Evolutionary conservation across 2,329 filamentous ascomycete species (phyloP).

Genomic region (Pseudogymnoascus sp.): DNA sequence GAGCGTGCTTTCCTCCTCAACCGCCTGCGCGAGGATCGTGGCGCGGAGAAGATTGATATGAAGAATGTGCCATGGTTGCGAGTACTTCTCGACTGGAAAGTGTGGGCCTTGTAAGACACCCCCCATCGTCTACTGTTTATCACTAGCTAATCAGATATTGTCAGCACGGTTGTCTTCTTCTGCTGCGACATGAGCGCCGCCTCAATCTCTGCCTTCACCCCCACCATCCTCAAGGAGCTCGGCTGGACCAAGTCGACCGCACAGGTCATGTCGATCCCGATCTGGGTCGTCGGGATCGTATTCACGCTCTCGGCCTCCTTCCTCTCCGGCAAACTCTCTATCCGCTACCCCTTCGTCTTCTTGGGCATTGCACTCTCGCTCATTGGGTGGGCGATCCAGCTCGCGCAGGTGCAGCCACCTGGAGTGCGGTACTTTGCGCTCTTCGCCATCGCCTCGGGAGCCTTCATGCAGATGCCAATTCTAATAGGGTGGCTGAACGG

Average conservation of each 20-base stretch:
- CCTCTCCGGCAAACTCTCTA: slow-evolving; percentile 25
- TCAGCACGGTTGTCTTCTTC: slow-evolving; percentile 22
- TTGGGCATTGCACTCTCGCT: slow-evolving; percentile 28
- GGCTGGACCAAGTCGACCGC: slow-evolving; percentile 27
- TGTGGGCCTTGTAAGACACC: slow-evolving; percentile 20
- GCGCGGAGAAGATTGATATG: slow-evolving; percentile 9
- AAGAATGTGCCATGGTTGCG: slow-evolving; percentile 11
- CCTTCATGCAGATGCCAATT: slow-evolving; percentile 28
- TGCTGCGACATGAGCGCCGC: slow-evolving; percentile 30
- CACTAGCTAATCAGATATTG: neutral
- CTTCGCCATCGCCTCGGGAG: slow-evolving; percentile 28
- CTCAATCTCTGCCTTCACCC: slow-evolving; percentile 28
- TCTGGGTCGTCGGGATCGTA: slow-evolving; percentile 27
- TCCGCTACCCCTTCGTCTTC: slow-evolving; percentile 31
- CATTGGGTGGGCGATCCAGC: slow-evolving; percentile 23
- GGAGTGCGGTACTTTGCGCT: slow-evolving; percentile 29
- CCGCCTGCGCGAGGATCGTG: slow-evolving; percentile 14
- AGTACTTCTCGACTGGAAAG: slow-evolving; percentile 19
- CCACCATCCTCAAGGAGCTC: slow-evolving; percentile 28
- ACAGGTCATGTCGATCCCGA: slow-evolving; percentile 31
- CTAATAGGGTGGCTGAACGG: slow-evolving; percentile 31
- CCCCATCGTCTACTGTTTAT: neutral
- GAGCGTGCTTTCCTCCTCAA: slow-evolving; percentile 10
- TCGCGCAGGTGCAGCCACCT: slow-evolving; percentile 7
- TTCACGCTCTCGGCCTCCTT: slow-evolving; percentile 25